Conservation (phyloP, 805 yeast genomes). For the Spathaspora arborariae region DNA sequence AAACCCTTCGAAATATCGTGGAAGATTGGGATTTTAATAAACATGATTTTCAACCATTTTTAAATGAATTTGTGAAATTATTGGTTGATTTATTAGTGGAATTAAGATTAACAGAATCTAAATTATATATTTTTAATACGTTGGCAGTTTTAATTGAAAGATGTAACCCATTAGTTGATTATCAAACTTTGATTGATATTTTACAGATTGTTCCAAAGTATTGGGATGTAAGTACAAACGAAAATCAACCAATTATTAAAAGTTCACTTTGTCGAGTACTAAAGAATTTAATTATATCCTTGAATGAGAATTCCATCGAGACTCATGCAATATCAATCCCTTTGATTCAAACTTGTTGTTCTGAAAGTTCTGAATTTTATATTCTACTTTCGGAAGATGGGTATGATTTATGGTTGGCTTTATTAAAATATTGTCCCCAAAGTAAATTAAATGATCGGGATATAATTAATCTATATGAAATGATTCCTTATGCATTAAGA, state of each 20-base stretch:
- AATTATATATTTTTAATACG: slow-evolving; percentile 67
- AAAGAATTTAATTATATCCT: slow-evolving; percentile 51
- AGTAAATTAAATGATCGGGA: slow-evolving; percentile 25
- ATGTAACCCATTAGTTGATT: slow-evolving; percentile 60
- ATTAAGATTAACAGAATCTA: slow-evolving; percentile 66
- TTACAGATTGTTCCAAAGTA: slow-evolving; percentile 58
- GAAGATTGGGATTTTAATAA: slow-evolving; percentile 88
- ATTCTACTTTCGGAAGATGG: slow-evolving; percentile 82
- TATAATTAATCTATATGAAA: slow-evolving; percentile 45
- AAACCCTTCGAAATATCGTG: slow-evolving; percentile 62
- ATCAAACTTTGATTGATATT: slow-evolving; percentile 47
- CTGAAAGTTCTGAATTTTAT: slow-evolving; percentile 30
- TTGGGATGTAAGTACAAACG: slow-evolving; percentile 63
- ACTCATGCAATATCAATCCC: slow-evolving; percentile 61
- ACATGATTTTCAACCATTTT: slow-evolving; percentile 60
- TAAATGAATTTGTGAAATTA: slow-evolving; percentile 48
- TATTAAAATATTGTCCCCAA: slow-evolving; percentile 58
- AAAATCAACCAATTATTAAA: slow-evolving; percentile 37
- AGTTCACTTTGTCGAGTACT: slow-evolving; percentile 48
- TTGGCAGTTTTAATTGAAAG: slow-evolving; percentile 59
- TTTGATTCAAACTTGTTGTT: slow-evolving; percentile 61
- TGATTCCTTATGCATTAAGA: slow-evolving; percentile 55
- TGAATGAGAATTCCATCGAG: slow-evolving; percentile 48
- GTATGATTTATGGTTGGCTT: slow-evolving; percentile 73
- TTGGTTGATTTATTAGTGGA: slow-evolving; percentile 47